A percentile compares a stretch with the other conserved stretches of the same genome.
These are phyloP conservation scores for Gossypium ekmanianum DNA, from an alignment of 345 rosid genomes.

Conservation along the genomic window DNA sequence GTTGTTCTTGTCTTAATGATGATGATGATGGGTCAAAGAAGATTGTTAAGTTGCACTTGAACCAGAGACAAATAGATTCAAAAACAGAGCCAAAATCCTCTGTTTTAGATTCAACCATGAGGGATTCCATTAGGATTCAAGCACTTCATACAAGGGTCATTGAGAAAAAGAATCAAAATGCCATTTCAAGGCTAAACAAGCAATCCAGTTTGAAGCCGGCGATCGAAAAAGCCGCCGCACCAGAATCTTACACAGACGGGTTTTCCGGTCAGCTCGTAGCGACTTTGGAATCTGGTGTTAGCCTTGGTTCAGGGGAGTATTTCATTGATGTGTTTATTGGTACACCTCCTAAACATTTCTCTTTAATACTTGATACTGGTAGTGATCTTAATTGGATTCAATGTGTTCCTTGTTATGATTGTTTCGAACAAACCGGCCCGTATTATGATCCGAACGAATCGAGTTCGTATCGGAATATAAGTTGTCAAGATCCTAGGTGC, in stretches of 20 bases:
- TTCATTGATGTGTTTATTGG: constrained; percentile 92
- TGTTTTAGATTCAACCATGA: constrained; percentile 39
- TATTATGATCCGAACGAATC: constrained; percentile 66
- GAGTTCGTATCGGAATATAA: constrained; percentile 53
- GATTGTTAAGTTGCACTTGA: constrained; percentile 61
- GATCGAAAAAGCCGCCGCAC: constrained; percentile 28
- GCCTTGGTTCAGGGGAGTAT: constrained; percentile 85
- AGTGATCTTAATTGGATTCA: constrained; percentile 97
- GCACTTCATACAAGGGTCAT: constrained; percentile 52
- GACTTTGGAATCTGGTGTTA: constrained; percentile 78
- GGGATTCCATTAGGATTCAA: constrained; percentile 73
- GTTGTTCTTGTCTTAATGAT: constrained; percentile 26
- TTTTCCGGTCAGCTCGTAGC: constrained; percentile 64
- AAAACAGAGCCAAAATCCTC: constrained; percentile 37
- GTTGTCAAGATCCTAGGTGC: constrained; percentile 66
- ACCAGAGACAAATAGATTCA: constrained; percentile 36
- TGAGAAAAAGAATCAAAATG: constrained; percentile 79
- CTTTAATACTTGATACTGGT: constrained; percentile 92
- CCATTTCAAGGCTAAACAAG: constrained; percentile 36
- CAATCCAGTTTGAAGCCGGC: constrained; percentile 10
- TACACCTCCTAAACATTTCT: constrained; percentile 83
- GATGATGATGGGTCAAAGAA: constrained; percentile 21
- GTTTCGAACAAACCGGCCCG: constrained; percentile 82
- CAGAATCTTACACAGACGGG: constrained; percentile 28
- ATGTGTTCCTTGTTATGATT: constrained; percentile 77